Evolutionary conservation across 2,329 filamentous ascomycete species (phyloP), one percentile per base, ranked within the genome.

Genomic region (Colletotrichum filicis): DNA sequence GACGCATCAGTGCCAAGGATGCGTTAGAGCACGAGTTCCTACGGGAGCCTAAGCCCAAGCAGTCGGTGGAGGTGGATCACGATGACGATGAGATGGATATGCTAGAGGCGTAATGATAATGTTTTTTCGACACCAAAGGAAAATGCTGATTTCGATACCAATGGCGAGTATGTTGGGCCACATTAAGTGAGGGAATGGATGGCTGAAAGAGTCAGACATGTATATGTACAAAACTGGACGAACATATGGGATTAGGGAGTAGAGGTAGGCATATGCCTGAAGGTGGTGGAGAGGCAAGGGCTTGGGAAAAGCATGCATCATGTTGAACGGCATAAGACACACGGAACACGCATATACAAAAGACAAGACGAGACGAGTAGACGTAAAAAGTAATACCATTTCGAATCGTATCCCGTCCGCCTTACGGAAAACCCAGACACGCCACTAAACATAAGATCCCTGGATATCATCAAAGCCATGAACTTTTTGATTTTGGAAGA

Each of bases 21-120:
- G 94, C 94, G 0, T 81, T 97, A 59, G 81, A 89, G 62, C 93
- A 96, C 80, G 90, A 92, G 0, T 96, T 96, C 78, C 81, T 95
- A 74, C 82, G 80, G 56, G 76, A 84, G 35, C 80, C 80, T 3
- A 79, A 83, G 30, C 81, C 80, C 32, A 74, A 42, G 75, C 78
- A 55, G 49, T 58, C 71, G 26, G 37, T 56, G 5, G 66, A 70
- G 55, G 9, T 6, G 24, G 30, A 14, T 82, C 80, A 76, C 4
- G 85, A 87, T 16, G 87, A 90, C 5, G 87, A 91, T 74, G 89
- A 90, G 77, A 88, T 92, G 84, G 85, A 87, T 70, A 84, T 87
- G 73, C 67, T 87, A 64, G 30, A 74, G 71, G 62, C 59, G 52
- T 62, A 64, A 73, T 71, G 66, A 61, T 66, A 62, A 71, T 65